Base-by-base conservation (phyloP, 805 yeast genomes). In the Grigorovia humatica region DNA sequence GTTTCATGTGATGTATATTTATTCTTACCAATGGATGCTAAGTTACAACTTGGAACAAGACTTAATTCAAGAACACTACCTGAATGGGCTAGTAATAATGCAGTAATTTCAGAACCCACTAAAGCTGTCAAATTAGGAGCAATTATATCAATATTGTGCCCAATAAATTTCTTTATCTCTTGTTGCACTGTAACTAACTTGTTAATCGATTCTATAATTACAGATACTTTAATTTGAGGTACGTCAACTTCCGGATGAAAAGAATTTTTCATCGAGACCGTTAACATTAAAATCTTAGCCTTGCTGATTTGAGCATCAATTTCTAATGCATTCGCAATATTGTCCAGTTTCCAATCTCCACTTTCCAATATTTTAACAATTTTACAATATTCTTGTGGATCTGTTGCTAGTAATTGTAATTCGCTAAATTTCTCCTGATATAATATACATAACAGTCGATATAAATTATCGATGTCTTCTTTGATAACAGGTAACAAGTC, bases 61-160 rank as follows among this genome's bases (percentile, higher is more conserved):
- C 88, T 79, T 9, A 91, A 68, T 7, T 79, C 82, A 12, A 69
- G 70, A 4, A 91, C 65, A 0, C 95, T 88, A 1, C 95, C 95
- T 1, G 79, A 70, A 17, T 77, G 72, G 0, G 87, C 77, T 23
- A 91, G 68, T 17, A 93, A 66, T 58, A 85, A 87, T 0, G 95
- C 83, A 0, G 96, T 79, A 0, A 85, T 77, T 6, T 76, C 70
- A 0, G 95, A 71, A 0, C 96, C 95, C 1, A 91, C 73, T 8
- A 93, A 70, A 0, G 79, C 79, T 2, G 87, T 74, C 1, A 87
- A 67, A 64, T 93, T 91, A 1, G 98, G 99, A 0, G 96, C 95
- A 57, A 82, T 75, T 1, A 66, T 62, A 1, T 76, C 68, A 20
- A 86, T 73, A 57, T 80, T 77, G 1, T 74, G 63, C 0, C 90